Evolutionary conservation across 2,329 filamentous ascomycete genomes (phyloP).

Genomic region (Harringtonia aguacate): DNA sequence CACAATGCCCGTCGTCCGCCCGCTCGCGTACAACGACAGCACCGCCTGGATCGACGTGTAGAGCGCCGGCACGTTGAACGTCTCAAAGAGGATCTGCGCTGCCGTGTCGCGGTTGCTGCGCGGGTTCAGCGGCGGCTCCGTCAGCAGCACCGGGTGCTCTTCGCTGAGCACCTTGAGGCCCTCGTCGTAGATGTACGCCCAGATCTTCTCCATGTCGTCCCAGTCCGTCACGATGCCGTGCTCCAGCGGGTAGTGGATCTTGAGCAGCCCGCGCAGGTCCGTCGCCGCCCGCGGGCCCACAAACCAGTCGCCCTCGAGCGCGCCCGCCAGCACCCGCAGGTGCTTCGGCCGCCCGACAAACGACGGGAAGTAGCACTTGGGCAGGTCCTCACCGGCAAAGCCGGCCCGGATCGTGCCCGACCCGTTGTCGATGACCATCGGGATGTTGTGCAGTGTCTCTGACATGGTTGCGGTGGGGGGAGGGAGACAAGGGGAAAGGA

Average conservation of each 20-base stretch:
- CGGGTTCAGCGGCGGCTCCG: constrained; percentile 91
- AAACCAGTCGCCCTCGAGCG: constrained; percentile 92
- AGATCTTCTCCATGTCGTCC: constrained; percentile 99
- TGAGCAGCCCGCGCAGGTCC: constrained; percentile 82
- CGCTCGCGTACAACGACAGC: constrained; percentile 88
- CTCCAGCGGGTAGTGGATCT: constrained; percentile 91
- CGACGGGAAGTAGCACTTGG: constrained; percentile 95
- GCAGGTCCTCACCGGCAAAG: constrained; percentile 90
- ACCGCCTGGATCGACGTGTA: constrained; percentile 98
- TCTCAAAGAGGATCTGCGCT: constrained; percentile 96
- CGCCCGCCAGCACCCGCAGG: constrained; percentile 86
- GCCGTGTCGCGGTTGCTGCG: constrained; percentile 92
- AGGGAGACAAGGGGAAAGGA: background rate
- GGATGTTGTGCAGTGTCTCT: constrained; percentile 79
- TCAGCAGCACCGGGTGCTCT: constrained; percentile 95
- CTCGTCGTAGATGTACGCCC: constrained; percentile 95
- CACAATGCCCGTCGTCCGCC: constrained; percentile 90
- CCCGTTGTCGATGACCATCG: constrained; percentile 97
- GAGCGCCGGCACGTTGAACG: constrained; percentile 92
- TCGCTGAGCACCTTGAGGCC: constrained; percentile 94
- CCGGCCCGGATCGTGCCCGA: constrained; percentile 95
- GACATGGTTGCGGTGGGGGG: constrained; percentile 28
- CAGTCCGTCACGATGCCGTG: constrained; percentile 98
- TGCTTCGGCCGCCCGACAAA: constrained; percentile 97
- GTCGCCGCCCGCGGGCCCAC: constrained; percentile 84